Evolutionary conservation across 208 protist genomes (phyloP), one percentile per base, ranked within the genome.

Genomic region (Tritrichomonas foetus): DNA sequence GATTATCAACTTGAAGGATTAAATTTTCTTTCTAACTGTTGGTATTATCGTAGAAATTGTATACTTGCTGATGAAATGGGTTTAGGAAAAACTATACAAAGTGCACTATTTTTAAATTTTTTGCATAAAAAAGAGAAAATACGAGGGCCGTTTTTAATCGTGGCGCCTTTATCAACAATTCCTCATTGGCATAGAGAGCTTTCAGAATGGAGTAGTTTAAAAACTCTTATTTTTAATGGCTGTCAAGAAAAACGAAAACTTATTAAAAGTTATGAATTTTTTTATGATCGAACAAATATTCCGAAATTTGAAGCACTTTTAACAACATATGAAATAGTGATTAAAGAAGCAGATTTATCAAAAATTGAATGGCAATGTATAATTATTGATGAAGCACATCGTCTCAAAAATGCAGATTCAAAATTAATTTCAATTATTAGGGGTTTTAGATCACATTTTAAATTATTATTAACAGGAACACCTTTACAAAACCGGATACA

Each of bases 41-140:
- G 98, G 94, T 97, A 98, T 53, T 96, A 98, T 89, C 97, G 97
- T 89, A 97, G 99, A 92, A 99, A 99, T 95, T 98, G 98, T 39
- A 99, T 99, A 93, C 96, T 99, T 27, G 98, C 98, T 11, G 99
- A 99, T 96, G 98, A 99, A 96, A 99, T 99, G 98, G 99, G 99
- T 49, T 97, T 99, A 25, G 96, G 96, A 69, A 97, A 97, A 93
- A 96, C 95, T 14, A 36, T 95, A 33, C 61, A 92, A 95, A n/a
- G 30, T n/a, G 66, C 82, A 3, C 44, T n/a, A 39, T 94, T 94
- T 61, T 64, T 94, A 3, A n/a, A 80, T 16, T 61, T 61, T 22
- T 16, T 61, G 5, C 53, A 16, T 61, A 61, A 61, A 22, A 61
- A 94, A 57, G 82, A 41, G 11, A 80, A 92, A 39, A 64, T 96